Percentiles rank a stretch among this genome's conserved stretches.
Conservation (phyloP, 2,329 filamentous ascomycete genomes). For the Aspergillaceae sp. region DNA sequence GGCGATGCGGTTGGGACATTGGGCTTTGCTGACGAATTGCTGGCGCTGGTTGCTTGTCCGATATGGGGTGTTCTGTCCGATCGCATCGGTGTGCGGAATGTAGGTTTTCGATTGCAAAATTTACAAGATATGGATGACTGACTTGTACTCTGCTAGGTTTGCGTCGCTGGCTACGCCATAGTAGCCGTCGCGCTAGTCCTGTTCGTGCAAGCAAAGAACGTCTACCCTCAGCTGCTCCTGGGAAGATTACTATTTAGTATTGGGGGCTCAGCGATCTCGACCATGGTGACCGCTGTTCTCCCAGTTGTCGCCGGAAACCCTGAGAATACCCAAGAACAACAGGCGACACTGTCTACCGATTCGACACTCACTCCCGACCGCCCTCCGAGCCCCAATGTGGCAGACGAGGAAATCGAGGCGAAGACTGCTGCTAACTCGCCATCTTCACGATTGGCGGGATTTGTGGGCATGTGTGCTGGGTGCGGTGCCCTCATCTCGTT, state of each 20-base stretch:
- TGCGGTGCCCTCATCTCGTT: slow-evolving; percentile 83
- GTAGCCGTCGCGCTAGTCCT: slow-evolving; percentile 68
- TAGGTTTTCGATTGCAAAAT: slow-evolving; percentile 18
- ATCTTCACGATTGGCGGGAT: slow-evolving; percentile 65
- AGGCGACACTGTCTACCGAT: slow-evolving; percentile 51
- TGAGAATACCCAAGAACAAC: slow-evolving; percentile 34
- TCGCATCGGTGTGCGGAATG: slow-evolving; percentile 40
- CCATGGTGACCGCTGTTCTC: slow-evolving; percentile 94
- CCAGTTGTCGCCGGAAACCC: slow-evolving; percentile 54
- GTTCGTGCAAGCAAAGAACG: slow-evolving; percentile 76
- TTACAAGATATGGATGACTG: slow-evolving; percentile 1
- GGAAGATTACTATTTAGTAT: slow-evolving; percentile 81
- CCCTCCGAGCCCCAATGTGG: slow-evolving; percentile 6
- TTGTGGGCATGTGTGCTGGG: slow-evolving; percentile 87
- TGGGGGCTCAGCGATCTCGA: slow-evolving; percentile 86
- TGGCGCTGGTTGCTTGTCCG: slow-evolving; percentile 42
- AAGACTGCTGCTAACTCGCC: slow-evolving; percentile 26
- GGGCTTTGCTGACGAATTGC: slow-evolving; percentile 43
- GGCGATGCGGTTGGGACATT: slow-evolving; percentile 53
- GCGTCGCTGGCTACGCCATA: slow-evolving; percentile 69
- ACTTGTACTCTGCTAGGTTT: slow-evolving; percentile 29
- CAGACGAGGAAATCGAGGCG: slow-evolving; percentile 2
- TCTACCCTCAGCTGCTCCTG: slow-evolving; percentile 81
- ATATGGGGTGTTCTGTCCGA: slow-evolving; percentile 44
- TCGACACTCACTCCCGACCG: slow-evolving; percentile 50